Conservation (phyloP, 768 basidiomycete species). For the Boletus rubropictus region DNA sequence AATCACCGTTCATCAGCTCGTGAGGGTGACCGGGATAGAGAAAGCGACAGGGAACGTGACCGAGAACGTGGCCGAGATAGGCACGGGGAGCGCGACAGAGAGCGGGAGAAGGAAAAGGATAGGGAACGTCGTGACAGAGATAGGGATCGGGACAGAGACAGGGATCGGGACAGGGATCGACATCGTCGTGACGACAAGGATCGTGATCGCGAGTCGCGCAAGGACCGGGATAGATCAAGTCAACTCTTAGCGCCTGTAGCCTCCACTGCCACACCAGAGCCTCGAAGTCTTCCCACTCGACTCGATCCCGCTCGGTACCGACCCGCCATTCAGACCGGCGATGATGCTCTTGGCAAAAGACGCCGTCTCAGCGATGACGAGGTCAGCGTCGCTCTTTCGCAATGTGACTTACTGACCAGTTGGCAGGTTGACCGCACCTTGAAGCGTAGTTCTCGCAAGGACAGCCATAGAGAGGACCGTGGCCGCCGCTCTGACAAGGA, state of each 20-base stretch:
- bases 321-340: slow-evolving; percentile 36
- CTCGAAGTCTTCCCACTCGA: slow-evolving; percentile 51
- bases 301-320: slow-evolving; percentile 58
- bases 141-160: slow-evolving; percentile 47
- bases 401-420: slow-evolving; percentile 9
- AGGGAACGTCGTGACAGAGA: slow-evolving; percentile 37
- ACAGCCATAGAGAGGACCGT: slow-evolving; percentile 71
- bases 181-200: slow-evolving; percentile 59
- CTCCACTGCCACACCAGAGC: slow-evolving; percentile 37
- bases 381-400: slow-evolving; percentile 37
- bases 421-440: slow-evolving; percentile 62
- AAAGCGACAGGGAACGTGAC: slow-evolving; percentile 44
- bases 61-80: slow-evolving; percentile 43
- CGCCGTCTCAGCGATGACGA: slow-evolving; percentile 67
- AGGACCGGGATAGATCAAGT: slow-evolving; percentile 48
- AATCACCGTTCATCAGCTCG: slow-evolving; percentile 35
- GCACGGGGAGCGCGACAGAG: slow-evolving; percentile 38
- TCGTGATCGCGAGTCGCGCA: slow-evolving; percentile 56
- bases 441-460: slow-evolving; percentile 80
- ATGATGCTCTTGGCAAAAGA: slow-evolving; percentile 71
- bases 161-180: slow-evolving; percentile 38
- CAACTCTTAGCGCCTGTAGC: slow-evolving; percentile 32
- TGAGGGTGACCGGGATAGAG: slow-evolving; percentile 36
- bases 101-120: slow-evolving; percentile 38
- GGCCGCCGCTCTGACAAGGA: slow-evolving; percentile 68